Evolutionary conservation across 352 stramenopile species (phyloP).

Genomic region (Thraustochytrium aureum): DNA sequence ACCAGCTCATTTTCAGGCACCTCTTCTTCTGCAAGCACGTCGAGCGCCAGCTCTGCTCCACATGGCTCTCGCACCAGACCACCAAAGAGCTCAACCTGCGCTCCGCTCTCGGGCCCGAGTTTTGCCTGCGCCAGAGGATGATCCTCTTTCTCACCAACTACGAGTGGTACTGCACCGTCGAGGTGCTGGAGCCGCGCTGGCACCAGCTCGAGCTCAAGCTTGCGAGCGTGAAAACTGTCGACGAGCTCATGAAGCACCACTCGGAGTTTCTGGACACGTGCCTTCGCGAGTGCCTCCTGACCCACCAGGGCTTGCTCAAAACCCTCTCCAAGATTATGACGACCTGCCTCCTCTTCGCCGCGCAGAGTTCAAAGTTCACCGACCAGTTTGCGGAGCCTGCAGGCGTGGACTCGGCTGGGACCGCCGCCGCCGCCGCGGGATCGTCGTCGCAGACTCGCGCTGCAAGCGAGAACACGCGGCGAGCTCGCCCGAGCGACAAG

Average conservation of each 20-base stretch:
- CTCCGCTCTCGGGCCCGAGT: slow-evolving; percentile 80
- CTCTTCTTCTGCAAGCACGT: slow-evolving; percentile 99
- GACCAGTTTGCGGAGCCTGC: slow-evolving; percentile 65
- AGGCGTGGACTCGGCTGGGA: slow-evolving; percentile 81
- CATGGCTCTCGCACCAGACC: slow-evolving; percentile 93
- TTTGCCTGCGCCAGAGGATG: slow-evolving; percentile 96
- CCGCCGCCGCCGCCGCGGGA: slow-evolving; percentile 69
- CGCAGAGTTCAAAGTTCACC: slow-evolving; percentile 87
- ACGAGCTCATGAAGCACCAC: slow-evolving; percentile 92
- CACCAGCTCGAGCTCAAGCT: slow-evolving; percentile 81
- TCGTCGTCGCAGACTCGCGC: no score
- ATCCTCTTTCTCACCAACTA: slow-evolving; percentile 99
- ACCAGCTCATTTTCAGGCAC: slow-evolving; percentile 98
- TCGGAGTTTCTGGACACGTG: slow-evolving; percentile 93
- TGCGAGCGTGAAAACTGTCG: slow-evolving; percentile 68
- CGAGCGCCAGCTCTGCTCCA: slow-evolving; percentile 88
- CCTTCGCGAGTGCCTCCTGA: slow-evolving; percentile 96
- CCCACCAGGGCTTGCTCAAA: slow-evolving; percentile 88
- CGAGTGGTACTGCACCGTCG: slow-evolving; percentile 98
- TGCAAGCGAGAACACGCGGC: no score
- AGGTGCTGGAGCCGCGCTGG: slow-evolving; percentile 91
- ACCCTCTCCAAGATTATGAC: slow-evolving; percentile 95
- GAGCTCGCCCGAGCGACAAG: no score
- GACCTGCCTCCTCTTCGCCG: slow-evolving; percentile 90
- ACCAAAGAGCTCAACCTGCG: slow-evolving; percentile 79